Evolutionary conservation across 139 green algal species (phyloP), one percentile per base, ranked within the genome.

Genomic region (Mesotaenium endlicherianum): DNA sequence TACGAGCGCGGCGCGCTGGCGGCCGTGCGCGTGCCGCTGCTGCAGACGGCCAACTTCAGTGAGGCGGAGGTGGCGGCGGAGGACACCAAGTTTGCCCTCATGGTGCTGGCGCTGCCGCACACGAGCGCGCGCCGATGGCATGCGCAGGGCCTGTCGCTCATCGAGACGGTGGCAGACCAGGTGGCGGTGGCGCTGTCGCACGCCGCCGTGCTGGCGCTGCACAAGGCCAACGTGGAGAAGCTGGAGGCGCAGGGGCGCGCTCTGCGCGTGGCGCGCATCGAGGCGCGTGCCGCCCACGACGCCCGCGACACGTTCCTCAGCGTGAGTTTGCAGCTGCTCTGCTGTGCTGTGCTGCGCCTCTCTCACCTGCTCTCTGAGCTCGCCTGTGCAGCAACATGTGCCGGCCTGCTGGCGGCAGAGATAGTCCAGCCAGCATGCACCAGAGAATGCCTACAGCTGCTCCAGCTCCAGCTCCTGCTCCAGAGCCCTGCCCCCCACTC

Each of bases 41-140:
- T 75, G 11, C 64, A 75, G 34, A 75, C 36, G 17, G 17, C 34
- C 11, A 16, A 42, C 11, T 40, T 50, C 34, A 16, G 16, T 38
- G 16, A 50, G 34, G 31, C 14, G 31, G 34, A 42, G 16, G 34
- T 75, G 34, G 31, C 16, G 34, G 11, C 17, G 14, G 16, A 75
- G 16, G 64, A 75, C 16, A 75, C 64, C 16, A 16, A 70, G 43
- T 80, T 74, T 72, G 72, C 34, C 20, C 26, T 80, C 14, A 70
- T 80, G 72, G 49, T 68, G 31, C 72, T 80, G 6, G 72, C 45
- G 45, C 49, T 80, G 72, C 72, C 64, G 14, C 11, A 38, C 36
- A 75, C 11, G 14, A 42, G 31, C 16, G 36, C 31, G 11, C 11
- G 64, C 11, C 11, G 17, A 50, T 75, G 64, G 64, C 64, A 75